Percentiles rank a stretch among this genome's conserved stretches.
Evolutionary conservation across 257 asterid genomes (phyloP).

Genomic region (Pogostemon cablin): DNA sequence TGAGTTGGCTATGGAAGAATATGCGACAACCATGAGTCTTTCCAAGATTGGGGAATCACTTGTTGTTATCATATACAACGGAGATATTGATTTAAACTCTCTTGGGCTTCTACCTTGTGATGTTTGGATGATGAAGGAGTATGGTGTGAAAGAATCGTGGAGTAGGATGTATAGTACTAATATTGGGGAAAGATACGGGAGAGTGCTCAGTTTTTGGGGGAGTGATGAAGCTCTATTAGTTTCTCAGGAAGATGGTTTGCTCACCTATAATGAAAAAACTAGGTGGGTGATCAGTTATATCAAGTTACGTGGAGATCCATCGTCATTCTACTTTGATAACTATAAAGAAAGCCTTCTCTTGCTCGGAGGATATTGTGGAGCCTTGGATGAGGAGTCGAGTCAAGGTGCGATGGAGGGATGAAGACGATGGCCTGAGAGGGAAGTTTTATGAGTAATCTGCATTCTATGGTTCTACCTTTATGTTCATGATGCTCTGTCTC

Average conservation of each 20-base stretch:
- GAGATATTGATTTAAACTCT: no score
- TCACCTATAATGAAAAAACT: constrained; percentile 37
- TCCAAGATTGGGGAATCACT: constrained; percentile 37
- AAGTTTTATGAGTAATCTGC: background rate
- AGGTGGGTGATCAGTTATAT: constrained; percentile 30
- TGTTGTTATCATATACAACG: constrained; percentile 38
- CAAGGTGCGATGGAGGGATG: background rate
- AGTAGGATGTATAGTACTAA: constrained; percentile 44
- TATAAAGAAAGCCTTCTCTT: constrained; percentile 7
- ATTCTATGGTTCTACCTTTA: background rate
- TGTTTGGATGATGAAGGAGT: constrained; percentile 66
- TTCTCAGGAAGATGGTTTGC: constrained; percentile 37
- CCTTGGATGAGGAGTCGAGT: background rate
- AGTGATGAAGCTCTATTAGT: constrained; percentile 50
- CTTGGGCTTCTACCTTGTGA: constrained; percentile 26
- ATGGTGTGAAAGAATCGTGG: constrained; percentile 60
- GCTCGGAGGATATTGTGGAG: constrained; percentile 1
- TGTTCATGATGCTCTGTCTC: no score
- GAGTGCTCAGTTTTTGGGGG: constrained; percentile 45
- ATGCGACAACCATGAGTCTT: constrained; percentile 24
- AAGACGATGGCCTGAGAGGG: background rate
- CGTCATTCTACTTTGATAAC: background rate
- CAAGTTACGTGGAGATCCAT: constrained; percentile 40
- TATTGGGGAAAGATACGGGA: constrained; percentile 29
- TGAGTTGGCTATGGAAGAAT: constrained; percentile 33